Conservation (phyloP, 805 yeast genomes). For the Zygosaccharomyces rouxii region DNA sequence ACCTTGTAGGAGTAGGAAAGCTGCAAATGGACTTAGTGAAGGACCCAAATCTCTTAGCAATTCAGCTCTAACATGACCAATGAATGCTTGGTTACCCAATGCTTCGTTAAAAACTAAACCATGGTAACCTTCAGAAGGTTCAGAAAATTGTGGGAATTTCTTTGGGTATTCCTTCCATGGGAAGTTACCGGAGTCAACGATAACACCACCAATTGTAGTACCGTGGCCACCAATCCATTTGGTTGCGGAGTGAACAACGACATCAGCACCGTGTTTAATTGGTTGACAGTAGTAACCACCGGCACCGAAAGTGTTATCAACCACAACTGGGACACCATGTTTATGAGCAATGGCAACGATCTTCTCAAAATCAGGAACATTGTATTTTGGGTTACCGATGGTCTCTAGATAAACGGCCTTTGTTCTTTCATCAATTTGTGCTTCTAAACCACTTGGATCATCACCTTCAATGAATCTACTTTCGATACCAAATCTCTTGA, state of each 20-base stretch:
- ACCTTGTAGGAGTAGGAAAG: constrained; percentile 86
- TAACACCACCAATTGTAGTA: constrained; percentile 86
- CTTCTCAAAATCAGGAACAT: constrained; percentile 84
- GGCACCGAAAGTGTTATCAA: constrained; percentile 95
- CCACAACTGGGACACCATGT: constrained; percentile 84
- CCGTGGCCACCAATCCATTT: constrained; percentile 99
- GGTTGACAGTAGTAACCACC: constrained; percentile 89
- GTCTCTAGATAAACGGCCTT: constrained; percentile 87
- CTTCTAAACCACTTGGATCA: constrained; percentile 62
- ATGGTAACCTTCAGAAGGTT: constrained; percentile 92
- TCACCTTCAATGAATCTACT: constrained; percentile 84
- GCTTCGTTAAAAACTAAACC: constrained; percentile 80
- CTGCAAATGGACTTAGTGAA: constrained; percentile 77
- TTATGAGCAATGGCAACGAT: constrained; percentile 75
- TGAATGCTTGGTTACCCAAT: constrained; percentile 74
- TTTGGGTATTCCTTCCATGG: constrained; percentile 84
- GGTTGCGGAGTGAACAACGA: constrained; percentile 90
- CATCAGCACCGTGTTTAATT: constrained; percentile 84
- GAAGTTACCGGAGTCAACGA: constrained; percentile 88
- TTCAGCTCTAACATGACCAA: constrained; percentile 77
- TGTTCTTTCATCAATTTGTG: constrained; percentile 74
- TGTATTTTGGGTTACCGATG: constrained; percentile 89
- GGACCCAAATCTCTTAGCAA: constrained; percentile 91
- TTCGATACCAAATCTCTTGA: constrained; percentile 84
- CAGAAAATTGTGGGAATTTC: constrained; percentile 84